Evolutionary conservation across 768 basidiomycete genomes (phyloP), one percentile per base, ranked within the genome.

Genomic region (Rubroboletus satanas): DNA sequence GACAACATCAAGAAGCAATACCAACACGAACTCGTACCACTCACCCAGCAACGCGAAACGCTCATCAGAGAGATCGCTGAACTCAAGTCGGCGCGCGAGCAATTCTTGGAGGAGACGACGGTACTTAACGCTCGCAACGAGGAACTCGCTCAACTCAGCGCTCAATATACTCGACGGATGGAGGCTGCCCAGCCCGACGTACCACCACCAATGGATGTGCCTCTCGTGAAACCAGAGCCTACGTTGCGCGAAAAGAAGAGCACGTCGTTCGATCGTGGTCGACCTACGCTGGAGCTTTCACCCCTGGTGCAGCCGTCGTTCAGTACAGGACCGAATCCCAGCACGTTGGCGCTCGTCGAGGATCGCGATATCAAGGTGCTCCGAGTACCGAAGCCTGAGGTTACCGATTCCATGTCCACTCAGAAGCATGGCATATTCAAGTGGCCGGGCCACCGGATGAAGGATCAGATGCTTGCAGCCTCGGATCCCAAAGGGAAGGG

Each of bases 61-160:
- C 74, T 98, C 29, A 68, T 76, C 21, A 79, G 92, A 44, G 96
- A 98, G 72, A 85, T 98, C 52, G 75, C 79, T 3, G 95, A 98
- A 63, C 84, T 99, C 46, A 86, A 85, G 66, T 87, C 89, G 15
- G 84, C 89, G 1, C 83, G 92, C 32, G 93, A 97, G 60, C 81
- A 87, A 39, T 88, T 90, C 72, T 74, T 95, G 38, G 95, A 96
- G 65, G 97, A 99, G 74, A 90, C 93, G 0, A 88, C 93, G 0
- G 86, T 87, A 21, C 80, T 99, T 47, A 93, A 92, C 67, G 86
- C 85, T 7, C 84, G 93, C 45, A 98, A 98, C 73, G 93, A 95
- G 63, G 91, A 95, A 68, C 79, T 99, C 7, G 88, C 90, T 1
- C 89, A 93, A 68, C 81, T 98, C 42, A 90, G 89, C 60, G 80